phyloP scores from a whole-genome alignment of 2,329 filamentous ascomycete species.

The Aplosporella prunicola region DNA sequence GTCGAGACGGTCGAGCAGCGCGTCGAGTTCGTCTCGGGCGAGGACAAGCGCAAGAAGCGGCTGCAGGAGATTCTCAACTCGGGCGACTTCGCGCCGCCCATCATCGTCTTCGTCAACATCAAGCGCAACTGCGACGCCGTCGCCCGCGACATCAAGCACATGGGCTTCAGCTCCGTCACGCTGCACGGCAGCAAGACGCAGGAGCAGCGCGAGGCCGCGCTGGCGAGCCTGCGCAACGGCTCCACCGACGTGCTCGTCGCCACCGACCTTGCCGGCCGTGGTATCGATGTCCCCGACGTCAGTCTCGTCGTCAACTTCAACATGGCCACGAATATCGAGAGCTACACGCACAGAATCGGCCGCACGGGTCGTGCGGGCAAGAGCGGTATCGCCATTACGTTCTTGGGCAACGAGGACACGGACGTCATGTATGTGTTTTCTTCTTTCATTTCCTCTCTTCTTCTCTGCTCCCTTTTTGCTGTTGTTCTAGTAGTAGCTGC shows the following conservation, averaged over 20 bases:
- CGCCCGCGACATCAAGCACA: conserved; percentile 84
- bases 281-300: conserved; percentile 95
- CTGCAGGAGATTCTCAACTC: conserved; percentile 82
- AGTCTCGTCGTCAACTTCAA: conserved; percentile 97
- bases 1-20: conserved; percentile 97
- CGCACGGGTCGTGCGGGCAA: conserved; percentile 98
- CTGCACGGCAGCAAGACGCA: conserved; percentile 95
- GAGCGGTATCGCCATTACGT: conserved; percentile 91
- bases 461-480: not conserved
- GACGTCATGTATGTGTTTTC: conserved; percentile 63
- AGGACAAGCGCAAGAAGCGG: conserved; percentile 94
- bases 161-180: conserved; percentile 84
- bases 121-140: conserved; percentile 97
- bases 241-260: conserved; percentile 82
- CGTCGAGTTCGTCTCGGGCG: conserved; percentile 80
- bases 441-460: conserved; percentile 1
- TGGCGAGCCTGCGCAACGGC: conserved; percentile 74
- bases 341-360: conserved; percentile 98
- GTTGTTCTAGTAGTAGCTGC: conserved; percentile 2
- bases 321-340: conserved; percentile 92
- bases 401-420: conserved; percentile 79
- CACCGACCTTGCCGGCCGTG: conserved; percentile 88
- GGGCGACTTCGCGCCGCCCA: conserved; percentile 72
- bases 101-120: conserved; percentile 99
- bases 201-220: conserved; percentile 89